phyloP scores from a whole-genome alignment of 768 basidiomycete genomes.

The Termitomyces heimii region DNA sequence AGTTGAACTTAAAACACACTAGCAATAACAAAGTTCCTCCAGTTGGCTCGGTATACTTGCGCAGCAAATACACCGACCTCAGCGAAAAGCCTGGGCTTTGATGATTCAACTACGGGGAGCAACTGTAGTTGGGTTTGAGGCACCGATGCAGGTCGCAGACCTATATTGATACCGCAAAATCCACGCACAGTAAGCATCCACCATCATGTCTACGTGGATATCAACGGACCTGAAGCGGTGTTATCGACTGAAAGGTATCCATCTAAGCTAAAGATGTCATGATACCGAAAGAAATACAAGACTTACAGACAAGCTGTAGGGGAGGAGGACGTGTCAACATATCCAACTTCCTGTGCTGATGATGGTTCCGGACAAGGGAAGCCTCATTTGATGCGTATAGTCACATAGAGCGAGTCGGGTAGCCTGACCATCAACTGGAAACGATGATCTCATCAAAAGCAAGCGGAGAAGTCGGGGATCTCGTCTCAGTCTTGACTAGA shows the following conservation, averaged over 20 bases:
- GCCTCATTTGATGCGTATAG: conserved; percentile 1
- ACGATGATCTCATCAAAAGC: neutral
- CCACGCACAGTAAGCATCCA: neutral
- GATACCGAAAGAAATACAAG: neutral
- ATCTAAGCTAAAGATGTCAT: neutral
- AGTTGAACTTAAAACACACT: conserved; percentile 17
- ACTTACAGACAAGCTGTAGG: conserved; percentile 35
- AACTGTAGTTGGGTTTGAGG: neutral
- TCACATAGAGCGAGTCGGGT: conserved; percentile 1
- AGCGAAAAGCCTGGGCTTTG: conserved; percentile 7
- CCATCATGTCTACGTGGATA: neutral
- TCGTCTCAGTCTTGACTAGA: too few relatives aligned
- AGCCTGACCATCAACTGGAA: neutral
- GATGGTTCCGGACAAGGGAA: conserved; percentile 37
- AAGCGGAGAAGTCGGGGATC: neutral
- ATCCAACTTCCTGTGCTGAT: conserved; percentile 24
- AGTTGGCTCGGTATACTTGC: conserved; percentile 32
- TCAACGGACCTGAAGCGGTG: conserved; percentile 18
- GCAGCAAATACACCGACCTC: conserved; percentile 25
- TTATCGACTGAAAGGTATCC: conserved; percentile 25
- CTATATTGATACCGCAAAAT: neutral
- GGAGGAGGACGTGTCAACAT: conserved; percentile 35
- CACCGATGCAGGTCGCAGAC: conserved; percentile 4
- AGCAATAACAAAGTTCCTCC: conserved; percentile 35
- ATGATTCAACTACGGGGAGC: neutral